Base-by-base conservation (phyloP, 129 eudicot species). In the Dittrichia graveolens region DNA sequence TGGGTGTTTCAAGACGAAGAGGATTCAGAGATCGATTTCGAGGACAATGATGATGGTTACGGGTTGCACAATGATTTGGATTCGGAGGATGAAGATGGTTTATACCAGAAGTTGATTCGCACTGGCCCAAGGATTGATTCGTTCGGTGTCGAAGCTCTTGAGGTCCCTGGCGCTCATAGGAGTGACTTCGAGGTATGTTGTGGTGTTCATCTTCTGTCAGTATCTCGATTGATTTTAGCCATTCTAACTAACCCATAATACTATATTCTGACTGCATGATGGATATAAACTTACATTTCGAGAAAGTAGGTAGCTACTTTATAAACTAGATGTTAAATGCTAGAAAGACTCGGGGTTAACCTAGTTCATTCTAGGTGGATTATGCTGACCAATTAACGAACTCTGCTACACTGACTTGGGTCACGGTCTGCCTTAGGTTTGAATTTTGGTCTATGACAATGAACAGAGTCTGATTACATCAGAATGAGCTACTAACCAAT, bases 1-100 rank as follows among this genome's bases (percentile, higher is more conserved):
- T 87, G 95, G 97, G 97, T 87, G 63, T 83, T 67, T 45, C 90
- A 87, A 56, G 89, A 85, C 56, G 84, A 82, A 34, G 87, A 90
- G 12, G 82, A 74, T n/a, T 84, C 88, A 6, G 95, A 85, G 61
- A 75, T 80, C 72, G 83, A 83, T 43, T 69, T 73, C 55, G 87
- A 81, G 7, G 88, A 75, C 31, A 71, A 70, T 19, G 37, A 64
- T 71, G 77, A 6, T 9, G 77, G 18, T 55, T 64, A 70, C n/a
- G 82, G 47, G 46, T 49, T 40, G 74, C 57, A 71, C 13, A 53
- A 74, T 39, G 84, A 64, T 15, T 10, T 67, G 5, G 88, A 88
- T 64, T 86, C 89, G 35, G 92, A 82, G 19, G 85, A 80, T 15
- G 91, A 85, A 42, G 96, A 83, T 60, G 77, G 83, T 71, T 74